Evolutionary conservation across 768 basidiomycete genomes (phyloP), one percentile per base, ranked within the genome.

Genomic region (Macrolepiota fuliginosa): DNA sequence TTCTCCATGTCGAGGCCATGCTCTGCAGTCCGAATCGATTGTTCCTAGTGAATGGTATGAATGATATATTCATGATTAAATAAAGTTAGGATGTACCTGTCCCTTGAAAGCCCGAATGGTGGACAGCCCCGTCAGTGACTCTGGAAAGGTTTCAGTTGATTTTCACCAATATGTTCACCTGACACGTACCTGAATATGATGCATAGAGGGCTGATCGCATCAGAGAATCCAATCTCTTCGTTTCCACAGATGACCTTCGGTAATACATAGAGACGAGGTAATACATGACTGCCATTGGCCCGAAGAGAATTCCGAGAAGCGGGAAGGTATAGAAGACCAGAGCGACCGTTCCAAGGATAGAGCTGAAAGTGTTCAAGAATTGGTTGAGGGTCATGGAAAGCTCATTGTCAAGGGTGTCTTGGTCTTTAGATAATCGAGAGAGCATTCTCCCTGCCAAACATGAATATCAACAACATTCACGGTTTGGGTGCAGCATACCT

Each of bases 281-380:
- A 68, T 88, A 88, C 11, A 87, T 66, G 13, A 84, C 62, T 2
- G 68, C 62, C 69, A 88, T 71, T 2, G 86, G 86, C 0, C 76
- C 75, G 65, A 88, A 88, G 35, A 87, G 75, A 42, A 87, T 84
- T 25, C 88, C 89, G 7, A 90, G 83, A 25, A 79, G 81, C 0
- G 89, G 88, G 70, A 87, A 87, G 3, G 81, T 82, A 67, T 89
- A 88, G 70, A 88, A 87, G 0, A 89, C 85, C 7, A 88, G 71
- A 1, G 72, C 85, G 19, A 82, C 74, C 0, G 83, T 83, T 17
- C 86, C 87, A 25, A 86, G 59, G 39, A 88, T 80, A 0, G 78
- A 73, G 42, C 71, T 65, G 49, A 79, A 74, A 0, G 77, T 77
- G 19, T 66, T 66, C 22, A 81, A 61, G 58, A 83, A 74, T 79